A percentile compares a stretch with the other conserved stretches of the same genome.
Evolutionary conservation across 225 moss, liverwort and hornwort species (phyloP).

Genomic region (Physcomitrellopsis africana): DNA sequence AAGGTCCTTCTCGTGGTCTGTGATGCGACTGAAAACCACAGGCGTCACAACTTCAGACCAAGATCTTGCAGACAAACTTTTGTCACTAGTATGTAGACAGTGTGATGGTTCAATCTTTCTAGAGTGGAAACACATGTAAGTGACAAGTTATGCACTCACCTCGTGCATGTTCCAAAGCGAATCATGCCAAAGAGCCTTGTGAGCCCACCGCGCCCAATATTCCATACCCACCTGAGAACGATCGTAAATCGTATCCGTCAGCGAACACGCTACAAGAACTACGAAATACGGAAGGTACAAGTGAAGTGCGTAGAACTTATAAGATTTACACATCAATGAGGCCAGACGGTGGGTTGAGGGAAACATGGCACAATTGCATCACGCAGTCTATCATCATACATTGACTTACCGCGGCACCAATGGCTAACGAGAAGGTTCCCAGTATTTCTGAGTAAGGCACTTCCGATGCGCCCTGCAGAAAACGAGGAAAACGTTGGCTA

Average conservation of each 20-base stretch:
- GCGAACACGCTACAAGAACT: background rate
- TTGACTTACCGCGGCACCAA: constrained; percentile 69
- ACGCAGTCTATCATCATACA: background rate
- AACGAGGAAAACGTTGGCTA: background rate
- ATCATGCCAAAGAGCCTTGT: constrained; percentile 92
- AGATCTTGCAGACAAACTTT: background rate
- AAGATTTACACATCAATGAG: background rate
- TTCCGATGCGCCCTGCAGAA: constrained; percentile 48
- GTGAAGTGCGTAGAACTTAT: background rate
- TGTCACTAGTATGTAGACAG: background rate
- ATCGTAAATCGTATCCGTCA: background rate
- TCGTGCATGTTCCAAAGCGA: constrained; percentile 95
- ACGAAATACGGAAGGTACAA: background rate
- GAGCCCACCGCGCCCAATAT: constrained; percentile 96
- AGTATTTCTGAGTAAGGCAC: constrained; percentile 77
- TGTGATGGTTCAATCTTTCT: background rate
- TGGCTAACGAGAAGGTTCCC: constrained; percentile 79
- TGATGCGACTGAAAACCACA: constrained; percentile 70
- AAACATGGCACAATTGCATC: no score
- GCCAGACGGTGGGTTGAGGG: background rate
- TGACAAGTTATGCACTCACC: constrained; percentile 24
- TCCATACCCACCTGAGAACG: constrained; percentile 78
- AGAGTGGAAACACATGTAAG: background rate
- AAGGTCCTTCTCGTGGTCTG: constrained; percentile 79
- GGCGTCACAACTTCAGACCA: background rate